These are phyloP conservation scores for Corchorus olitorius DNA, from an alignment of 345 rosid genomes.

Conservation along the genomic window DNA sequence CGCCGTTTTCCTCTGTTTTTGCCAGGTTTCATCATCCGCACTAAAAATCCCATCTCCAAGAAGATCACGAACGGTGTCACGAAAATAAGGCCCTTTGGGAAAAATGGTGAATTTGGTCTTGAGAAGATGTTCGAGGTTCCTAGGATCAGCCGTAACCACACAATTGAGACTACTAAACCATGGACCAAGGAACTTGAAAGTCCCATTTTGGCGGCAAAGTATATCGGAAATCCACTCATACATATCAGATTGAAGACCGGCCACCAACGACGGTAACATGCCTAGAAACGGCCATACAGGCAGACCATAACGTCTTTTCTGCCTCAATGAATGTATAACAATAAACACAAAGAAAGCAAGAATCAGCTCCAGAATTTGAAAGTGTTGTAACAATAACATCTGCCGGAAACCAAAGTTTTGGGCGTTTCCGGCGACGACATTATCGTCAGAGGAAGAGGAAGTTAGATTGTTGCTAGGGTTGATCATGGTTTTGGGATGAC, in stretches of 20 bases:
- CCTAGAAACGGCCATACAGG: conserved; percentile 90
- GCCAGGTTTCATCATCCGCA: conserved; percentile 90
- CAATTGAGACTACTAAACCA: conserved; percentile 79
- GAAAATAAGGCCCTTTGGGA: conserved; percentile 84
- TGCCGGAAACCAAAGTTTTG: conserved; percentile 22
- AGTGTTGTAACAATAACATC: conserved; percentile 44
- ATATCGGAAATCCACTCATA: conserved; percentile 77
- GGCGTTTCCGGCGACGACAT: neutral
- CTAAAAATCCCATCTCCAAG: conserved; percentile 89
- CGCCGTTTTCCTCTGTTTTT: conserved; percentile 77
- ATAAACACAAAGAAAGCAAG: conserved; percentile 53
- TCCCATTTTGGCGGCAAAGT: conserved; percentile 64
- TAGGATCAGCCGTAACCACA: conserved; percentile 79
- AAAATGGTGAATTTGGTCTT: conserved; percentile 78
- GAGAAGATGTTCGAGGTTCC: conserved; percentile 86
- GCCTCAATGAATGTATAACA: conserved; percentile 53
- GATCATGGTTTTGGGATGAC: conserved; percentile 47
- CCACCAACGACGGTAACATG: conserved; percentile 80
- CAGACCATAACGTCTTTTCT: conserved; percentile 52
- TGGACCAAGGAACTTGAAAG: conserved; percentile 78
- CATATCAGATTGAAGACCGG: conserved; percentile 44
- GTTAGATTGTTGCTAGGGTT: conserved; percentile 36
- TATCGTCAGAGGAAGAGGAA: conserved; percentile 19
- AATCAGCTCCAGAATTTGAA: conserved; percentile 54
- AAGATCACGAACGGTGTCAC: conserved; percentile 69